Evolutionary conservation across 257 asterid species (phyloP), one percentile per base, ranked within the genome.

Genomic region (Gentiana straminea): DNA sequence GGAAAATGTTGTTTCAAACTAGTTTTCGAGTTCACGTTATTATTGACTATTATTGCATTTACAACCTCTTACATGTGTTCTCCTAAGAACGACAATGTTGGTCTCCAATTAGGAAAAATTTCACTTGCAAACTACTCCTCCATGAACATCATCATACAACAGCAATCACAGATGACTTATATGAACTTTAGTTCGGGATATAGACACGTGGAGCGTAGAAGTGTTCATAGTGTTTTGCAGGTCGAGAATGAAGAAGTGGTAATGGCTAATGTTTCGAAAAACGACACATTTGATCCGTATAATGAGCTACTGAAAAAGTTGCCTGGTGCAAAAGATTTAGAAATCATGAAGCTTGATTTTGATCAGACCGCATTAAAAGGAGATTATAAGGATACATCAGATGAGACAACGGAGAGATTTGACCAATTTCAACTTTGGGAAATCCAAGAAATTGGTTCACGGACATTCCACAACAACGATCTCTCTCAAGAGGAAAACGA

Each of bases 1-100:
- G 51, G 57, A 2, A 72, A 82, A 52, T 67, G 84, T 81, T 64
- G 77, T 62, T 36, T 80, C 8, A 65, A 70, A 67, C 75, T 84
- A 62, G 38, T 73, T 3, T 1, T 79, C 8, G 79, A 78, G 53
- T n/a, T 73, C 72, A 41, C 83, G 55, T 53, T 81, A 54, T 54
- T 70, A 13, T 33, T 75, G 74, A 54, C 52, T 61, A 73, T 67
- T 47, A 69, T 79, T 49, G 57, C 70, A 7, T 57, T 73, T 24
- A 80, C 77, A 7, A 70, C 76, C 3, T 63, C 76, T 4, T 78
- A 71, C 63, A 69, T 77, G 50, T 63, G 73, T 63, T 64, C 80
- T 1, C 61, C 64, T 77, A 24, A 24, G 24, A 24, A 24, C 24
- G 65, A 70, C 59, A 64, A 77, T 33, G 66, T 81, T 38, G 36